These are phyloP conservation scores for Boechera retrofracta DNA, from an alignment of 345 rosid species.

Conservation along the genomic window DNA sequence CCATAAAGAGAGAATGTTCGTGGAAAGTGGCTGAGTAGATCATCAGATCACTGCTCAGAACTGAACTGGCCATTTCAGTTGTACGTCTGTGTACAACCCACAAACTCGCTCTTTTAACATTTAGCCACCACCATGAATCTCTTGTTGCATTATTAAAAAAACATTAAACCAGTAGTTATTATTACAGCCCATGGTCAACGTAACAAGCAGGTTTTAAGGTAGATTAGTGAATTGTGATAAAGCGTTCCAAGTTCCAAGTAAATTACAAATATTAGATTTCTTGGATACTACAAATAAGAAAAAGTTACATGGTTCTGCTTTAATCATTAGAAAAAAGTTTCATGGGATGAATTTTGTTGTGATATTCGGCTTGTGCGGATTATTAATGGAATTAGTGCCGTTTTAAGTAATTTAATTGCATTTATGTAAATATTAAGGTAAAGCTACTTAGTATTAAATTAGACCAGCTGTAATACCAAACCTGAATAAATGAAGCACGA, in stretches of 20 bases:
- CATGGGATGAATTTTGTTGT: not conserved
- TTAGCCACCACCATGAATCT: conserved; percentile 22
- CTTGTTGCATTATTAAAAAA: not conserved
- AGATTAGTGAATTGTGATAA: conserved; percentile 5
- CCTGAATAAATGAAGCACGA: conserved; percentile 33
- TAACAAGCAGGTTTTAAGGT: conserved; percentile 4
- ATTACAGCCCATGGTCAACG: conserved; percentile 18
- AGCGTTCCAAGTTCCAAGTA: conserved; percentile 29
- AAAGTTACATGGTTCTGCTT: not conserved
- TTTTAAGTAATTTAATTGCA: conserved; percentile 4
- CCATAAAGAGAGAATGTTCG: conserved; percentile 33
- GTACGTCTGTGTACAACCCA: conserved; percentile 32
- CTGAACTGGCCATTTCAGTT: conserved; percentile 42
- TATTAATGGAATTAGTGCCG: not conserved
- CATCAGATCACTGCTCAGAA: conserved; percentile 27
- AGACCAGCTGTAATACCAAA: conserved; percentile 36
- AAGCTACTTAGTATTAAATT: not conserved
- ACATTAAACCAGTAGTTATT: not conserved
- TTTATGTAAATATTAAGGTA: not conserved
- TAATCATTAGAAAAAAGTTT: not conserved
- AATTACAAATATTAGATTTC: not conserved
- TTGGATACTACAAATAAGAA: conserved; percentile 3
- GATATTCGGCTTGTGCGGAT: not conserved
- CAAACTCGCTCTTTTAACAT: conserved; percentile 27
- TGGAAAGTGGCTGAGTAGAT: conserved; percentile 26